A percentile compares a stretch with the other conserved stretches of the same genome.
Evolutionary conservation across 345 rosid genomes (phyloP).

Genomic region (Euphorbia tirucalli): DNA sequence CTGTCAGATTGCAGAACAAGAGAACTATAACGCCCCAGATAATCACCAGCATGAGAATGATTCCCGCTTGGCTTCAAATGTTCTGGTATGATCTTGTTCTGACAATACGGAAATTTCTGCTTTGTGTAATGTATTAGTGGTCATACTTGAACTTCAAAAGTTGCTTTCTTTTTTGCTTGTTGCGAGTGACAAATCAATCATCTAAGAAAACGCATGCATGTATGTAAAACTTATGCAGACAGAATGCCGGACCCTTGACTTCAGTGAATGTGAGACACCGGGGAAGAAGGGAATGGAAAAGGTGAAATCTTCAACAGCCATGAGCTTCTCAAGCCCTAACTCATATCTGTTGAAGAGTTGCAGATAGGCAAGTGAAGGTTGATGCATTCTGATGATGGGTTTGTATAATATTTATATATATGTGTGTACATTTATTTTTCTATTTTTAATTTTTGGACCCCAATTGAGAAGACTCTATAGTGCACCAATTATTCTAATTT

Average conservation of each 20-base stretch:
- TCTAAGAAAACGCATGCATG: too few species aligned
- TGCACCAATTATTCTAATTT: not conserved
- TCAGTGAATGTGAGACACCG: conserved; percentile 91
- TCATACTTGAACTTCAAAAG: not conserved
- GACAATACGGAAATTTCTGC: not conserved
- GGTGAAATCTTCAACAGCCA: conserved; percentile 36
- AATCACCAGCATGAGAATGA: conserved; percentile 41
- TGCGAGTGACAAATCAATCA: not conserved
- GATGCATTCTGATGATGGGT: conserved; percentile 19
- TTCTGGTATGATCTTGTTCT: conserved; percentile 29
- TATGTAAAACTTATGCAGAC: conserved; percentile 42
- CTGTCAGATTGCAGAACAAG: conserved; percentile 42
- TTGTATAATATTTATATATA: conserved; percentile 10
- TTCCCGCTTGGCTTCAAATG: conserved; percentile 48
- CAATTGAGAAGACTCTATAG: conserved; percentile 9
- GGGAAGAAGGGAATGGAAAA: conserved; percentile 54
- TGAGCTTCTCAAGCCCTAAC: conserved; percentile 60
- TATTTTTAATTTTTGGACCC: conserved; percentile 14
- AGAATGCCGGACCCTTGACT: conserved; percentile 82
- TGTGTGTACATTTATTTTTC: not conserved
- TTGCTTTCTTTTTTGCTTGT: not conserved
- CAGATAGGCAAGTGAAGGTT: too few species aligned
- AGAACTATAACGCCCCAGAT: conserved; percentile 28
- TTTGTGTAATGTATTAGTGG: not conserved
- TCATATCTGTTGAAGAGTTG: conserved; percentile 79